Base-by-base conservation (phyloP, 106 monocot species). In the Dendrobium huoshanense region DNA sequence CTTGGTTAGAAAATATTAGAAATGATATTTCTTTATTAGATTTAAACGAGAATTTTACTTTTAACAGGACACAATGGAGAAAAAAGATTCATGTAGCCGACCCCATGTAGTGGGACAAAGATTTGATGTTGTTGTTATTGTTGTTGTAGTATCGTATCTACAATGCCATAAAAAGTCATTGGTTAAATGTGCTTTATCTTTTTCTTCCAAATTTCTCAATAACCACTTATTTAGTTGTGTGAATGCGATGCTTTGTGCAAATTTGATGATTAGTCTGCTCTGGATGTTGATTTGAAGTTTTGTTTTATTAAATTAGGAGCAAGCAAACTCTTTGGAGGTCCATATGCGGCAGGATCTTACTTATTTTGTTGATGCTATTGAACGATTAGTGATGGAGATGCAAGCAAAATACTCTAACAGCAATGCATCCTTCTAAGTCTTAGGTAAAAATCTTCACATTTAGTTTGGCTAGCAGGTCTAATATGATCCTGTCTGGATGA, bases 311-410 rank as follows among this genome's bases (percentile, higher is more conserved):
- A 37, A 42, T 74, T 13, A 74, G 74, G 74, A 43, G 41, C 41
- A 74, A 74, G 74, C 74, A 5, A 74, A 74, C 43, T 74, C 74
- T 41, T n/a, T 74, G 74, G 43, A 74, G 9, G 44, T 74, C 19
- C 74, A 74, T 7, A 44, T 43, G 8, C 74, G 74, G 1, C 43
- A 29, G 15, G 43, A 74, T 1, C 74, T 74, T 10, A 74, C 18
- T 5, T 0, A 43, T 7, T 44, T 74, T 41, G 1, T 74, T 7
- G 74, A 74, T 42, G 18, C 43, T 43, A 74, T 74, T 43, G 74
- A 74, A 74, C 19, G 17, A 44, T 43, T 43, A 20, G 41, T 74
- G n/a, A 42, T 20, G 74, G 42, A 74, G 70, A 37, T 65, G 25
- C 25, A 25, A 65, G 64, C 25, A n/a, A 22, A 65, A 25, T 9